These are phyloP conservation scores for Schizosaccharomyces osmophilus DNA, from an alignment of 805 yeast species.

Conservation along the genomic window DNA sequence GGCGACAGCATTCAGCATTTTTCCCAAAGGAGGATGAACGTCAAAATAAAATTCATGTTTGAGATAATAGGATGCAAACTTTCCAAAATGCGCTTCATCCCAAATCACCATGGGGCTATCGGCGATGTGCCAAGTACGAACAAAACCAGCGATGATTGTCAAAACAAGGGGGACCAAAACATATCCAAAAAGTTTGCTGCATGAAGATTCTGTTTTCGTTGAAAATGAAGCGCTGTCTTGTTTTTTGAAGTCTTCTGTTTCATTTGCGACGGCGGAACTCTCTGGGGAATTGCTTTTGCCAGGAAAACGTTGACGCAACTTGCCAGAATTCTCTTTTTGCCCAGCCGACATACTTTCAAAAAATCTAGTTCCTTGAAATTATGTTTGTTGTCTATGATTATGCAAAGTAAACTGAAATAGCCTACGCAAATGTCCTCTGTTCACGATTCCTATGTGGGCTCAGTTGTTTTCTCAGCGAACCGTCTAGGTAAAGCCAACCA, in stretches of 20 bases:
- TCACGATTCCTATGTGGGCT: too few species aligned
- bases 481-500: too few species aligned
- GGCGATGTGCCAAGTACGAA: constrained; percentile 39
- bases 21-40: constrained; percentile 93
- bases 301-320: background rate
- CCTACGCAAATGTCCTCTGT: too few species aligned
- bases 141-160: constrained; percentile 35
- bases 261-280: background rate
- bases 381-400: too few species aligned
- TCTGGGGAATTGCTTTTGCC: background rate
- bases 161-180: constrained; percentile 30
- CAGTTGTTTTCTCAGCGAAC: too few species aligned
- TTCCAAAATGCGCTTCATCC: constrained; percentile 97
- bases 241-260: background rate
- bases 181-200: background rate
- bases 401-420: too few species aligned
- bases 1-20: constrained; percentile 69
- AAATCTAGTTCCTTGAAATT: too few species aligned
- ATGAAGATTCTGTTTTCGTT: too few species aligned
- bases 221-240: too few species aligned
- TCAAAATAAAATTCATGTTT: constrained; percentile 81
- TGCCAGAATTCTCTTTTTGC: background rate
- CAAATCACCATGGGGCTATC: constrained; percentile 52
- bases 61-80: constrained; percentile 77
- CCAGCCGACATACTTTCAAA: too few species aligned